Percentiles rank a stretch among this genome's conserved stretches.
Conservation (phyloP, 1,284 basidiomycete genomes). For the Thecaphora frezii region DNA sequence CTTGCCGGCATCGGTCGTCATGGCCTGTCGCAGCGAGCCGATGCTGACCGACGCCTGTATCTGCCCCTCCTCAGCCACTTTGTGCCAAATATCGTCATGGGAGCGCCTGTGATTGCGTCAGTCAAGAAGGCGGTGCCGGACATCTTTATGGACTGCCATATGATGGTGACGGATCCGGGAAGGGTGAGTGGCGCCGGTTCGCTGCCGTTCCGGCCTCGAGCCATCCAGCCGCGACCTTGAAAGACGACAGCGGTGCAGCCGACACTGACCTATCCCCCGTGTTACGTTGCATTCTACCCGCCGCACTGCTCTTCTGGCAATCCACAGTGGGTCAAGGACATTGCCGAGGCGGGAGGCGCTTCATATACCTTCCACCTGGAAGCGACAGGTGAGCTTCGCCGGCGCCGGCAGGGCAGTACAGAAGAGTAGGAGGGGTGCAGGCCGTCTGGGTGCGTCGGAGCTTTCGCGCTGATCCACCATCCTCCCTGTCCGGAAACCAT, state of each 20-base stretch:
- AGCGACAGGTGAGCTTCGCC: constrained; percentile 70
- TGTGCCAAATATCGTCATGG: constrained; percentile 79
- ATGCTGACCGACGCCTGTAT: neutral
- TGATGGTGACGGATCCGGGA: constrained; percentile 97
- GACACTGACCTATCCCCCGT: neutral
- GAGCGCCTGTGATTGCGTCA: constrained; percentile 82
- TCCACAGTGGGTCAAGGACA: constrained; percentile 87
- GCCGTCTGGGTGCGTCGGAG: too few species aligned
- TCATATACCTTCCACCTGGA: constrained; percentile 98
- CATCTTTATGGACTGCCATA: constrained; percentile 99
- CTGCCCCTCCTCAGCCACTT: constrained; percentile 72
- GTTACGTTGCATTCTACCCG: too few species aligned
- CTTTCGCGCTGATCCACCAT: too few species aligned
- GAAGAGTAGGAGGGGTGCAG: too few species aligned
- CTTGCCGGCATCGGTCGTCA: too few species aligned
- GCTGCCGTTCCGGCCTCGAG: neutral
- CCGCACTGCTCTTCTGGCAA: neutral
- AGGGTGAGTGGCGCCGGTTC: constrained; percentile 65
- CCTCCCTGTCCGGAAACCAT: too few species aligned
- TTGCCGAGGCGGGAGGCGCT: constrained; percentile 90
- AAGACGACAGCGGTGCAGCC: too few species aligned
- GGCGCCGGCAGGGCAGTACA: too few species aligned
- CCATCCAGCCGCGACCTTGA: too few species aligned
- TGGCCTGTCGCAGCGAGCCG: too few species aligned
- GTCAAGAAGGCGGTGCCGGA: constrained; percentile 86